These are phyloP conservation scores for Amanita polypyramis DNA, from an alignment of 768 basidiomycete genomes.

Conservation along the genomic window DNA sequence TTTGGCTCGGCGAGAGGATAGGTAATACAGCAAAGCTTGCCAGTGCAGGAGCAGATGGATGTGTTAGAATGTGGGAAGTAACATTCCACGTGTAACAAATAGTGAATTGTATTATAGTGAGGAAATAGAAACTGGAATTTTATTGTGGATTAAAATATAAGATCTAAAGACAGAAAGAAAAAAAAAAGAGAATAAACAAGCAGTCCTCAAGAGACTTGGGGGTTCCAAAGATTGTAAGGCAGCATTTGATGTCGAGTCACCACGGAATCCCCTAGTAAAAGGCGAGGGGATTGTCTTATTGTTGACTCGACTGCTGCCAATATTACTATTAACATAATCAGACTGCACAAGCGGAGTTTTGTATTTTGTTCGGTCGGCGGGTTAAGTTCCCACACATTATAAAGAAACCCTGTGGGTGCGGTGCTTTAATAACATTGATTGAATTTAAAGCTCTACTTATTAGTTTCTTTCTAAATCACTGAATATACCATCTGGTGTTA, in stretches of 20 bases:
- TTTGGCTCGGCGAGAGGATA: constrained; percentile 45
- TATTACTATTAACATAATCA: neutral
- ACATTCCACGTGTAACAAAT: constrained; percentile 26
- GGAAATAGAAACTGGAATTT: too few species aligned
- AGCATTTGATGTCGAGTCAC: constrained; percentile 11
- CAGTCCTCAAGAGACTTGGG: neutral
- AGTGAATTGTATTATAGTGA: too few species aligned
- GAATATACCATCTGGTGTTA: constrained; percentile 30
- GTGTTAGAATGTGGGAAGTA: constrained; percentile 65
- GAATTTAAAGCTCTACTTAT: neutral
- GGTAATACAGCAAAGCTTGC: constrained; percentile 44
- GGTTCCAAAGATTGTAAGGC: constrained; percentile 13
- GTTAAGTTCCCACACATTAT: neutral
- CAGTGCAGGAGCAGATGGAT: constrained; percentile 75
- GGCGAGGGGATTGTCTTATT: constrained; percentile 14
- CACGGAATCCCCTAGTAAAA: constrained; percentile 15
- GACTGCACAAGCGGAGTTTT: neutral
- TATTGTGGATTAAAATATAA: too few species aligned
- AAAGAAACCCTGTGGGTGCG: neutral
- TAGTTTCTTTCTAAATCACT: neutral
- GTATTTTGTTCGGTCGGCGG: constrained; percentile 7
- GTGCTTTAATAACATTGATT: neutral
- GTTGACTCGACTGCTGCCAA: constrained; percentile 11
- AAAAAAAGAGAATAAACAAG: neutral
- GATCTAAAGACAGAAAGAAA: neutral